Base-by-base conservation (phyloP, 164 flowering plant genomes). In the Vitis rupestris region DNA sequence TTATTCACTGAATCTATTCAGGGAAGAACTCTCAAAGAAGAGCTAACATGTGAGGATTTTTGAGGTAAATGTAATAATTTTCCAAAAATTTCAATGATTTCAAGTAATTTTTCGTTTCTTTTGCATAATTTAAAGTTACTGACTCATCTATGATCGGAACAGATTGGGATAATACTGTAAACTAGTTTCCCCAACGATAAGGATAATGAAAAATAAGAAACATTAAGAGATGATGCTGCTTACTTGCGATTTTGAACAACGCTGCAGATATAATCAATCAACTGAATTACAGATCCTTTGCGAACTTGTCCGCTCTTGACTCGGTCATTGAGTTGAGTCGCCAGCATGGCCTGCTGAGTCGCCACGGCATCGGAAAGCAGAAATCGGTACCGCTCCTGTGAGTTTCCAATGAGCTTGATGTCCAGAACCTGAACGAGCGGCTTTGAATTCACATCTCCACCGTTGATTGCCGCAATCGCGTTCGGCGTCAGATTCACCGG, bases 401-500 rank as follows among this genome's bases (percentile, higher is more conserved):
- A 13, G 70, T 58, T 74, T 0, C 88, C 87, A 49, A 90, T 80
- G 50, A 71, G 80, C 72, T 86, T 89, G 65, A 93, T 80, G 60
- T 92, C 97, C 75, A 90, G 1, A 3, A 93, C 89, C 83, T 96
- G 98, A 7, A 96, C 82, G 52, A 93, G 84, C 52, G 99, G 99
- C 85, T 89, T 93, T 63, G 81, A 66, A 80, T 96, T 90, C 69
- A 87, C 73, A 59, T 93, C 98, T 10, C 99, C 98, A 14, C 76
- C 86, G 57, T 61, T 68, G 9, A 96, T 85, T 31, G 88, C 84
- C n/a, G 90, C 63, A 37, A 96, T 88, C 19, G 95, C 94, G 73
- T 90, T 87, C 5, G 83, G 75, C 17, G 93, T 90, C 69, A 95
- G 82, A 72, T 87, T 83, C 51, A 90, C 86, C 57, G 96, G 76